These are phyloP conservation scores for Cicer arietinum DNA, from an alignment of 306 rosid genomes.

Conservation along the genomic window DNA sequence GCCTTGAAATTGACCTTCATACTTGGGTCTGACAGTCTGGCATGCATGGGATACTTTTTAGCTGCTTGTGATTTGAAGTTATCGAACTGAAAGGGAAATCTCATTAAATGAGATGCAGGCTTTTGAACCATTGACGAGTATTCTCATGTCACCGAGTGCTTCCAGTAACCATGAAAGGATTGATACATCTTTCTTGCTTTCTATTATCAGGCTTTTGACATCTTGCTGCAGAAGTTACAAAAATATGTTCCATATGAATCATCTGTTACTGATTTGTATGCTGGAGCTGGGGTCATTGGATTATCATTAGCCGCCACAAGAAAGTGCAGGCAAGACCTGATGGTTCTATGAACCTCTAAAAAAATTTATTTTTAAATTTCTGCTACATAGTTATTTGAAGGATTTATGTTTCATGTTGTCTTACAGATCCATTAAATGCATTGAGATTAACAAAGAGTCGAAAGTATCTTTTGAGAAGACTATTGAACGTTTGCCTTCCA, in stretches of 20 bases:
- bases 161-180: constrained; percentile 14
- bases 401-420: constrained; percentile 29
- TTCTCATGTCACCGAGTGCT: constrained; percentile 28
- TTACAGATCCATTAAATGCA: constrained; percentile 84
- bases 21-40: background rate
- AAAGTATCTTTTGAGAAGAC: constrained; percentile 94
- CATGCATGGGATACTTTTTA: constrained; percentile 6
- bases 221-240: constrained; percentile 83
- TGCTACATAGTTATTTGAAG: constrained; percentile 32
- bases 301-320: constrained; percentile 87
- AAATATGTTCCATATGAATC: constrained; percentile 87
- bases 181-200: constrained; percentile 29
- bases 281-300: constrained; percentile 97
- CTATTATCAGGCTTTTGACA: constrained; percentile 77
- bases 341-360: constrained; percentile 37
- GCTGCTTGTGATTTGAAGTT: constrained; percentile 5
- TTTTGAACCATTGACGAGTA: background rate
- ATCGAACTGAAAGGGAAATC: constrained; percentile 17
- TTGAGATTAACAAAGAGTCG: constrained; percentile 91
- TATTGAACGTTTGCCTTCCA: constrained; percentile 69
- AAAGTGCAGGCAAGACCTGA: constrained; percentile 86
- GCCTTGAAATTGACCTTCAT: constrained; percentile 4
- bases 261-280: constrained; percentile 90
- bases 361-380: constrained; percentile 3
- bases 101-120: background rate